phyloP scores from a whole-genome alignment of 192 early-diverging fungal genomes.

The Diversispora eburnea region DNA sequence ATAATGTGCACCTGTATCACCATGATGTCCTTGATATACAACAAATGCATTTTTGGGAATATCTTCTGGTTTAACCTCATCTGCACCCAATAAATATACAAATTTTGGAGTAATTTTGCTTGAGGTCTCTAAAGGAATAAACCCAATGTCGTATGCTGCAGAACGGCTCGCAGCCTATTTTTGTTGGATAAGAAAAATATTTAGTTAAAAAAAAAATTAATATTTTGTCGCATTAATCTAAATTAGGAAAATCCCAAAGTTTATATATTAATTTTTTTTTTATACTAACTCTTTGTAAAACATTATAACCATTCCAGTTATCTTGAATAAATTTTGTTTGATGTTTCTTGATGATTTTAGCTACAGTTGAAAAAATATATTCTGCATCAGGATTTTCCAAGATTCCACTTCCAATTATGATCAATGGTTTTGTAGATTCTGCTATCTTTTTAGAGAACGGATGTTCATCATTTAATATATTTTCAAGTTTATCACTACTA shows the following conservation, averaged over 20 bases:
- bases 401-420: constrained; percentile 82
- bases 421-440: constrained; percentile 85
- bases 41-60: constrained; percentile 92
- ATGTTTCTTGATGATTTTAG: constrained; percentile 67
- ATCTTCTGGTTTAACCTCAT: constrained; percentile 71
- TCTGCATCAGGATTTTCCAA: constrained; percentile 71
- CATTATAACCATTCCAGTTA: constrained; percentile 88
- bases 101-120: constrained; percentile 51
- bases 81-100: constrained; percentile 91
- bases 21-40: constrained; percentile 99
- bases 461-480: constrained; percentile 63
- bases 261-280: no score
- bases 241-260: not conserved
- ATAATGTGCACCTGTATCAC: constrained; percentile 89
- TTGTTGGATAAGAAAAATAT: not conserved
- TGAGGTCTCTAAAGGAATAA: constrained; percentile 53
- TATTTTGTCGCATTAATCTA: not conserved
- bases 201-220: constrained; percentile 16
- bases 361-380: constrained; percentile 70
- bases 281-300: constrained; percentile 77
- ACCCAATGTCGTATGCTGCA: constrained; percentile 91
- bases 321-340: constrained; percentile 66
- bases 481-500: constrained; percentile 62
- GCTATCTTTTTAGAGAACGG: constrained; percentile 71
- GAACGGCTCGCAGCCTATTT: constrained; percentile 74